Conservation (phyloP, 2,329 filamentous ascomycete genomes). For the Ceratocystis cacaofunesta region DNA sequence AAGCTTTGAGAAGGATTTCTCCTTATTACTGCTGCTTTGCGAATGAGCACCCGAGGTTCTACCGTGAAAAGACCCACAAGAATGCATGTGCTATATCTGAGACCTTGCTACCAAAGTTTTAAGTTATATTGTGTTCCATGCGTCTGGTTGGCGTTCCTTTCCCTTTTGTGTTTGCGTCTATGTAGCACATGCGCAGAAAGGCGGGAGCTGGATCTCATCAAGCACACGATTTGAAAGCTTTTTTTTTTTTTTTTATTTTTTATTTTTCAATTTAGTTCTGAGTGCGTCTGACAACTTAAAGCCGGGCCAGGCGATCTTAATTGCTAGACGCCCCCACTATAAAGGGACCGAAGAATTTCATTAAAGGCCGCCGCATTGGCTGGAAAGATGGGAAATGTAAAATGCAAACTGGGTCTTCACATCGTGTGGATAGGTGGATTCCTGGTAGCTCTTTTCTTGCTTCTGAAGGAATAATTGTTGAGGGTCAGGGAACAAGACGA, state of each 20-base stretch:
- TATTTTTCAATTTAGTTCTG: background rate
- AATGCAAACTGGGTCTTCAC: background rate
- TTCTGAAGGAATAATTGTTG: background rate
- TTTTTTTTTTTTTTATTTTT: background rate
- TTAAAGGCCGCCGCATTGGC: background rate
- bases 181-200: background rate
- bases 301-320: background rate
- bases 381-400: background rate
- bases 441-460: background rate
- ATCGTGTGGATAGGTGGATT: background rate
- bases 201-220: background rate
- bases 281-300: background rate
- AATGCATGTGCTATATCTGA: background rate
- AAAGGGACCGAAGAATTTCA: background rate
- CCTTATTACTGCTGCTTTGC: background rate
- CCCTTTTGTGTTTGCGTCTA: background rate
- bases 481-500: background rate
- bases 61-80: background rate
- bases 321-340: background rate
- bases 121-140: too few species aligned
- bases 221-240: background rate
- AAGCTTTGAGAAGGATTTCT: constrained; percentile 4
- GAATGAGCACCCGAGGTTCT: background rate
- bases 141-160: background rate
- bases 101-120: background rate